Percentiles rank a stretch among this genome's conserved stretches.
Conservation (phyloP, 78 protist genomes). For the Pirum gemmata region DNA sequence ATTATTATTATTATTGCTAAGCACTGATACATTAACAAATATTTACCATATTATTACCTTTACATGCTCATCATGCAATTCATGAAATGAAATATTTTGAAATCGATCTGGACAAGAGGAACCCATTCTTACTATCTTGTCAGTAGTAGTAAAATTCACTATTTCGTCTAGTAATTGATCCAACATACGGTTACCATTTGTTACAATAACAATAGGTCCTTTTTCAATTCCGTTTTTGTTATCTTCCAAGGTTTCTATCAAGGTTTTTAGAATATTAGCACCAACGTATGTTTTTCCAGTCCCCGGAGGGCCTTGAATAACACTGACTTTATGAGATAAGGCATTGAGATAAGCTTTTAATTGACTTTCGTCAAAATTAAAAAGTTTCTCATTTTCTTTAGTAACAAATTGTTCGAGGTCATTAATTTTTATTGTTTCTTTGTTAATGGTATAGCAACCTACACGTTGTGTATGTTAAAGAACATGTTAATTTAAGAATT, state of each 20-base stretch:
- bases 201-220: background rate
- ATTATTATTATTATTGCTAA: no score
- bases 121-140: background rate
- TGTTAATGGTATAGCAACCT: no score
- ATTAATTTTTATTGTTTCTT: no score
- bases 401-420: no score
- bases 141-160: background rate
- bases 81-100: background rate
- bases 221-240: background rate
- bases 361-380: background rate
- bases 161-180: background rate
- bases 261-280: background rate
- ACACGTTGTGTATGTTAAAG: no score
- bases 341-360: background rate
- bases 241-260: background rate
- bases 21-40: no score
- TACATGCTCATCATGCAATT: no score
- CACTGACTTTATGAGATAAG: background rate
- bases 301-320: background rate
- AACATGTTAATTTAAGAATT: no score
- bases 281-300: background rate
- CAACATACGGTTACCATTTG: background rate
- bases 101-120: background rate
- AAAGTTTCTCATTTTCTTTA: no score
- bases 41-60: no score